A percentile compares a stretch with the other conserved stretches of the same genome.
phyloP scores from a whole-genome alignment of 2,329 filamentous ascomycete species.

The Cadophora sp. region DNA sequence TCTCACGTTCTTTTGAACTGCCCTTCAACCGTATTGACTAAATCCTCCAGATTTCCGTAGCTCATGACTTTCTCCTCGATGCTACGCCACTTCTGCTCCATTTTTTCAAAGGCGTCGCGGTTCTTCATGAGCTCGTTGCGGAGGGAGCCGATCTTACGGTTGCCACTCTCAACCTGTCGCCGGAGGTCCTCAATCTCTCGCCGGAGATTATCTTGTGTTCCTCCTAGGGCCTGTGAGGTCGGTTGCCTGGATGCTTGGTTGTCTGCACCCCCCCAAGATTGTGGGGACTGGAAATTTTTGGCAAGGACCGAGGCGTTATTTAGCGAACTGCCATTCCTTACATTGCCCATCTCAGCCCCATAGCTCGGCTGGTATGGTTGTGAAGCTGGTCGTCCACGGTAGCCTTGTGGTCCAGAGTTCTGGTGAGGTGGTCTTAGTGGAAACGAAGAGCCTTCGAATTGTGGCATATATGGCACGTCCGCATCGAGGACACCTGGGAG shows the following conservation, averaged over 20 bases:
- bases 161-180: neutral
- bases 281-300: neutral
- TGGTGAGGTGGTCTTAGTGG: neutral
- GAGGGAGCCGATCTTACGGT: neutral
- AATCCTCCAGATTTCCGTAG: neutral
- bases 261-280: neutral
- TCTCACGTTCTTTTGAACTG: neutral
- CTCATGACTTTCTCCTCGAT: neutral
- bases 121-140: neutral
- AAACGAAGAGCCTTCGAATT: conserved; percentile 1
- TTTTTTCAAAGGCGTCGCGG: neutral
- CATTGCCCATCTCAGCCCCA: neutral
- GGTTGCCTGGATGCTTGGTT: neutral
- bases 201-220: neutral
- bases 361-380: neutral
- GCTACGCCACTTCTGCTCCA: neutral
- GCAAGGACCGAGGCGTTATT: neutral
- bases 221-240: neutral
- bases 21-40: neutral
- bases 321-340: neutral
- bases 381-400: neutral
- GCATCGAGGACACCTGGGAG: neutral
- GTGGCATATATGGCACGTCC: neutral
- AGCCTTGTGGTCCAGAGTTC: neutral
- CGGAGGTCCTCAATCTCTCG: neutral